Percentiles rank a stretch among this genome's conserved stretches.
These are phyloP conservation scores for Lichtheimia ramosa DNA, from an alignment of 371 early-diverging fungal species.

Conservation along the genomic window DNA sequence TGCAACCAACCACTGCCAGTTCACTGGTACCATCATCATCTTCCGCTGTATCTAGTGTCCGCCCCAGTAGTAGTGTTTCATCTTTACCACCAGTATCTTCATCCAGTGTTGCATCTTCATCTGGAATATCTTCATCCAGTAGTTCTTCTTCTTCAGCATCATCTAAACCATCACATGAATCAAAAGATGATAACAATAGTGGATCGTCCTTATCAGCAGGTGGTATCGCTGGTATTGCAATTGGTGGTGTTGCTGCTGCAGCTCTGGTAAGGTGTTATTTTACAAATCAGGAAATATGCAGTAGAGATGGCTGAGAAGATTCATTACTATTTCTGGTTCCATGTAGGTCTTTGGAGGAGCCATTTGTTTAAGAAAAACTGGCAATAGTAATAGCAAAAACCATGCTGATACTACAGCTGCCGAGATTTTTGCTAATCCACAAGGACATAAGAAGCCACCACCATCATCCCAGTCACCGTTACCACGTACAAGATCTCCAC, in stretches of 20 bases:
- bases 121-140: neutral
- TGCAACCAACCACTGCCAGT: neutral
- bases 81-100: neutral
- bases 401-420: conserved; percentile 2
- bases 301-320: neutral
- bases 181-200: neutral
- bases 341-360: neutral
- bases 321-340: neutral
- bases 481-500: neutral
- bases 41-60: neutral
- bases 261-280: conserved; percentile 2
- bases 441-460: neutral
- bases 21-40: neutral
- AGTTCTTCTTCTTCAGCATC: neutral
- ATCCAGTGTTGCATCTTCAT: neutral
- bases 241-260: conserved; percentile 8
- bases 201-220: neutral
- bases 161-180: neutral
- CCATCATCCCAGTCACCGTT: neutral
- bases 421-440: conserved; percentile 6
- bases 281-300: neutral
- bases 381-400: conserved; percentile 1
- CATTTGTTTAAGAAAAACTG: conserved; percentile 3
- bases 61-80: neutral
- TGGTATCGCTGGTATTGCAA: conserved; percentile 11